Evolutionary conservation across 2,329 filamentous ascomycete genomes (phyloP).

Genomic region (Phyllosticta capitalensis): DNA sequence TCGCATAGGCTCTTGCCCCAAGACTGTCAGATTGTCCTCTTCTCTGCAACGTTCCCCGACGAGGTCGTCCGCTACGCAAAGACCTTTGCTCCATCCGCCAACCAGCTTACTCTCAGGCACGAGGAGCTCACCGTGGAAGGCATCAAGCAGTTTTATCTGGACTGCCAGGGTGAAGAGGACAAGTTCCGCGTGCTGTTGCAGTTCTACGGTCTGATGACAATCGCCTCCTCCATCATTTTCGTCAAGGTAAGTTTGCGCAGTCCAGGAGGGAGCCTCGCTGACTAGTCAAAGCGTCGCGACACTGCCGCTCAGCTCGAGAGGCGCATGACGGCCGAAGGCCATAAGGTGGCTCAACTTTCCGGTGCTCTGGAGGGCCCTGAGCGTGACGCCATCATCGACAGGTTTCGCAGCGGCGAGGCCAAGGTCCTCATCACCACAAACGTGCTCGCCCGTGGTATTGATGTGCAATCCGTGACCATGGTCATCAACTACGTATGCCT

Average conservation of each 20-base stretch:
- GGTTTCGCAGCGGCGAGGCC: constrained; percentile 75
- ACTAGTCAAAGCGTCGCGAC: constrained; percentile 56
- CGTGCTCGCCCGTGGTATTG: constrained; percentile 89
- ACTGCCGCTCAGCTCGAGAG: constrained; percentile 78
- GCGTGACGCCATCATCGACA: constrained; percentile 74
- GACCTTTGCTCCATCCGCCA: constrained; percentile 75
- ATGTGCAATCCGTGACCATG: constrained; percentile 86
- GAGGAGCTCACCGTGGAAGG: constrained; percentile 93
- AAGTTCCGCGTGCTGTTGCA: constrained; percentile 87
- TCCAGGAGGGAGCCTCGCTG: neutral
- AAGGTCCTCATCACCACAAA: constrained; percentile 99
- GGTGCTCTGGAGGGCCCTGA: constrained; percentile 76
- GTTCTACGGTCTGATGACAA: constrained; percentile 91
- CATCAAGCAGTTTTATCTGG: constrained; percentile 96
- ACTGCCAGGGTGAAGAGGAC: constrained; percentile 69
- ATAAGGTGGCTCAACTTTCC: constrained; percentile 83
- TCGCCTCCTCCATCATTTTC: constrained; percentile 96
- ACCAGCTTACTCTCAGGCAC: constrained; percentile 77
- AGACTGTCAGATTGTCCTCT: constrained; percentile 77
- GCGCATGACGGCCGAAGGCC: constrained; percentile 79
- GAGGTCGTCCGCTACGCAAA: constrained; percentile 76
- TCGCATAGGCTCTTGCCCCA: constrained; percentile 57
- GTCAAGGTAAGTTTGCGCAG: constrained; percentile 58
- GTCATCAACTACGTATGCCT: constrained; percentile 81
- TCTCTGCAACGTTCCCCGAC: constrained; percentile 88